phyloP scores from a whole-genome alignment of 441 rosid species.

The Mallotus repandus region DNA sequence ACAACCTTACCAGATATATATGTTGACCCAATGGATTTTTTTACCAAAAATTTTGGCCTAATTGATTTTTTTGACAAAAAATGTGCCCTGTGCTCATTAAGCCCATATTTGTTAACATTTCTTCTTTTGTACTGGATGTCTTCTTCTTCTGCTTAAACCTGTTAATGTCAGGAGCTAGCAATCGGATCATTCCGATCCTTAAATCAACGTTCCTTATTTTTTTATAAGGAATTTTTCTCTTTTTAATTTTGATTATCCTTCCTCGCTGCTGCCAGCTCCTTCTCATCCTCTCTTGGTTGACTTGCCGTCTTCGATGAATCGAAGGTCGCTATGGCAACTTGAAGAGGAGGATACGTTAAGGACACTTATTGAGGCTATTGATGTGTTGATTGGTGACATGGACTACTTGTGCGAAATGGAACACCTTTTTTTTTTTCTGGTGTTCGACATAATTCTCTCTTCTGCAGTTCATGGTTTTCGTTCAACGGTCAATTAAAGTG shows the following conservation, averaged over 20 bases:
- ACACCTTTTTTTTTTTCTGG: conserved; percentile 63
- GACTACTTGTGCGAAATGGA: conserved; percentile 43
- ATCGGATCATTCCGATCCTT: conserved; percentile 80
- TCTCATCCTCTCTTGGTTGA: no score
- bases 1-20: no score
- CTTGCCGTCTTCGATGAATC: conserved; percentile 27
- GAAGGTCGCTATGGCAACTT: conserved; percentile 47
- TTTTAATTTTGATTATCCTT: conserved; percentile 55
- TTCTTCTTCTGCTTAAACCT: no score
- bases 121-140: no score
- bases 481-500: conserved; percentile 60
- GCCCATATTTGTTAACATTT: no score
- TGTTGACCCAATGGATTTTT: no score
- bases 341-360: conserved; percentile 95
- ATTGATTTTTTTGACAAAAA: no score
- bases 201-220: conserved; percentile 44
- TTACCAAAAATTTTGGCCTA: no score
- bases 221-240: conserved; percentile 46
- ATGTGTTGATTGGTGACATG: conserved; percentile 55
- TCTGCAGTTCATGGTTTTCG: conserved; percentile 87
- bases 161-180: conserved; percentile 92
- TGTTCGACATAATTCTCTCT: conserved; percentile 59
- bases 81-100: no score
- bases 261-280: conserved; percentile 49
- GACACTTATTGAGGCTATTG: conserved; percentile 68